These are phyloP conservation scores for Spathaspora girioi DNA, from an alignment of 805 yeast species.

Conservation along the genomic window DNA sequence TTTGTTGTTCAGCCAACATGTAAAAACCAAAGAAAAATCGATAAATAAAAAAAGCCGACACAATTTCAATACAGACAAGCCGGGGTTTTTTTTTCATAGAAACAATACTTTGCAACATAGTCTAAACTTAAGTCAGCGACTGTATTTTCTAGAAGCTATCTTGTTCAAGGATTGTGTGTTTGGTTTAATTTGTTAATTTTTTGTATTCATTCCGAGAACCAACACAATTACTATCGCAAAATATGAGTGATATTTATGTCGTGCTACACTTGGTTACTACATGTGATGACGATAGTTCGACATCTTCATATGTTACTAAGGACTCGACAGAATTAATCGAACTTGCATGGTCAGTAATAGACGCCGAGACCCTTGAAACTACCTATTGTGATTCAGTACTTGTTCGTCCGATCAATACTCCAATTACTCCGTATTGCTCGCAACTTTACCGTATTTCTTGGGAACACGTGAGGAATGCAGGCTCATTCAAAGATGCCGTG, in stretches of 20 bases:
- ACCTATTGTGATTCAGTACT: constrained; percentile 42
- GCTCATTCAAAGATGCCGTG: constrained; percentile 62
- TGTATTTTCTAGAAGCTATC: not conserved
- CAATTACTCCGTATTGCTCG: constrained; percentile 58
- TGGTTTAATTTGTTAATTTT: not conserved
- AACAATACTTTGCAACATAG: not conserved
- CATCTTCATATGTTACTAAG: constrained; percentile 51
- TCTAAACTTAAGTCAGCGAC: not conserved
- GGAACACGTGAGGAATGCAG: constrained; percentile 58
- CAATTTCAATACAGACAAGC: not conserved
- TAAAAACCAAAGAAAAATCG: not conserved
- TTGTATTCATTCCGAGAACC: not conserved
- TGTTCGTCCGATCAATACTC: constrained; percentile 62
- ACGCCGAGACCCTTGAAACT: constrained; percentile 47
- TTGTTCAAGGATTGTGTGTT: not conserved
- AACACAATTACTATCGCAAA: not conserved
- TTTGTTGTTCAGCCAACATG: not conserved
- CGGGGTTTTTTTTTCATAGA: not conserved
- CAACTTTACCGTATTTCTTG: constrained; percentile 51
- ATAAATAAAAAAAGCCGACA: not conserved
- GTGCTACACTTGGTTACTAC: constrained; percentile 62
- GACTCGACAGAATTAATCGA: constrained; percentile 69
- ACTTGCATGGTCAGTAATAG: constrained; percentile 63
- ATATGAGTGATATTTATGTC: constrained; percentile 54
- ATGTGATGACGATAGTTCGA: constrained; percentile 47